These are phyloP conservation scores for Lichenothelia convexa DNA, from an alignment of 495 filamentous ascomycete species.

Conservation along the genomic window DNA sequence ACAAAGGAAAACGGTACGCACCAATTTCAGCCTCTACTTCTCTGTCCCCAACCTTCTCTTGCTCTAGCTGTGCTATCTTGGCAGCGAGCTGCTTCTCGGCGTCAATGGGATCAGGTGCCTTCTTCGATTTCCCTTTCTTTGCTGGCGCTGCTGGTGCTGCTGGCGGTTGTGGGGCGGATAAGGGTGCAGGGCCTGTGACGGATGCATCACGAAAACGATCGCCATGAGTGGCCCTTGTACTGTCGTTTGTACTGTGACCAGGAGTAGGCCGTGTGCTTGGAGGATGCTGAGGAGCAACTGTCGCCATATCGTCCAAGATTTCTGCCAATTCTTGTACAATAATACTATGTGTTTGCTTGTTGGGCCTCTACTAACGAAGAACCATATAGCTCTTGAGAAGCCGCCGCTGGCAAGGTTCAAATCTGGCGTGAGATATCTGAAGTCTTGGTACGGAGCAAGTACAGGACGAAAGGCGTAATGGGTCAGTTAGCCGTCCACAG, in stretches of 20 bases:
- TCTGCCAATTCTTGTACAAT: too few species aligned
- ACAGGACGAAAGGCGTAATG: too few species aligned
- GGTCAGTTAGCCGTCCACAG: too few species aligned
- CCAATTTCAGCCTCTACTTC: slow-evolving; percentile 94
- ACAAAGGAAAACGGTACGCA: slow-evolving; percentile 33
- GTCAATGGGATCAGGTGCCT: slow-evolving; percentile 53
- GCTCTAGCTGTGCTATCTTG: slow-evolving; percentile 88
- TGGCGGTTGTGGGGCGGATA: slow-evolving; percentile 18
- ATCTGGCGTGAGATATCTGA: too few species aligned
- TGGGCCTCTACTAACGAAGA: too few species aligned
- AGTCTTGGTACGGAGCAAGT: too few species aligned
- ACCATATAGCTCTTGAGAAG: too few species aligned
- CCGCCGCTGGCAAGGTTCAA: too few species aligned
- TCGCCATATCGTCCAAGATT: neutral
- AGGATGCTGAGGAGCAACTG: neutral
- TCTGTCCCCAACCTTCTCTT: slow-evolving; percentile 79
- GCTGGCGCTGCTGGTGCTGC: slow-evolving; percentile 22
- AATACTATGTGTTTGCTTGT: too few species aligned
- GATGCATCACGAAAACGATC: slow-evolving; percentile 7
- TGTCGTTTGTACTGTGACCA: neutral
- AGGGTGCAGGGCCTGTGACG: slow-evolving; percentile 8
- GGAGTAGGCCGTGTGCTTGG: neutral
- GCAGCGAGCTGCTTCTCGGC: slow-evolving; percentile 78
- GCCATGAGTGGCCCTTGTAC: neutral
- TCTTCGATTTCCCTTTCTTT: slow-evolving; percentile 35